These are phyloP conservation scores for Capronia americana DNA, from an alignment of 2,329 filamentous ascomycete genomes.

Conservation along the genomic window DNA sequence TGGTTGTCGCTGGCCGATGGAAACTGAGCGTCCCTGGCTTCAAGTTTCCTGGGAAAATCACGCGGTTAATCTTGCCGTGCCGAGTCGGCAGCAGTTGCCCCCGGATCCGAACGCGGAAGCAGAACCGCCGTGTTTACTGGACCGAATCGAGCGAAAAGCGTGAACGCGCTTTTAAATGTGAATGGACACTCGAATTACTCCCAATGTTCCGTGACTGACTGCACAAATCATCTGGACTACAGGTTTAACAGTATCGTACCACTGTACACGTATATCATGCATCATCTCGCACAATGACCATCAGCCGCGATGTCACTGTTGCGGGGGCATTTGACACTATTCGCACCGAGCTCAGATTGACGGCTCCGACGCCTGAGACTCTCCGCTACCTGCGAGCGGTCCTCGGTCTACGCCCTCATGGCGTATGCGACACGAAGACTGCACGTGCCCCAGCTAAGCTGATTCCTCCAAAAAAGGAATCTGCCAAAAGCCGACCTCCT, in stretches of 20 bases:
- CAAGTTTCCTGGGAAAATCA: neutral
- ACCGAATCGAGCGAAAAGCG: slow-evolving; percentile 17
- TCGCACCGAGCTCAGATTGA: slow-evolving; percentile 27
- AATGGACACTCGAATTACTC: neutral
- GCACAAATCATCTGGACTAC: neutral
- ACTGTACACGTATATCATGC: slow-evolving; percentile 9
- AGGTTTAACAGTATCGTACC: slow-evolving; percentile 1
- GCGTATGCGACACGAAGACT: slow-evolving; percentile 5
- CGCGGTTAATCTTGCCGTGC: neutral
- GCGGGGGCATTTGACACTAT: slow-evolving; percentile 16
- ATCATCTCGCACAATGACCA: slow-evolving; percentile 18
- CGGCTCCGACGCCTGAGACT: slow-evolving; percentile 27
- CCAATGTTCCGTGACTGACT: neutral
- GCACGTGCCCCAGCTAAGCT: neutral
- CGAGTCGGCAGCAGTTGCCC: neutral
- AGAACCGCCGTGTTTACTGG: slow-evolving; percentile 25
- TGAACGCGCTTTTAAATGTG: neutral
- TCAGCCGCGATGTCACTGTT: neutral
- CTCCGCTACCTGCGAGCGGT: slow-evolving; percentile 29
- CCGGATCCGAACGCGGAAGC: neutral
- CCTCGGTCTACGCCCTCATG: slow-evolving; percentile 17
- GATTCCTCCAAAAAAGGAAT: slow-evolving; percentile 4
- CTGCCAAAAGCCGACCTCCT: slow-evolving; percentile 36
- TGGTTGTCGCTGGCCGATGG: neutral
- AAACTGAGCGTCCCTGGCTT: neutral